These are phyloP conservation scores for Pezicula radicicola DNA, from an alignment of 2,329 filamentous ascomycete genomes.

Conservation along the genomic window DNA sequence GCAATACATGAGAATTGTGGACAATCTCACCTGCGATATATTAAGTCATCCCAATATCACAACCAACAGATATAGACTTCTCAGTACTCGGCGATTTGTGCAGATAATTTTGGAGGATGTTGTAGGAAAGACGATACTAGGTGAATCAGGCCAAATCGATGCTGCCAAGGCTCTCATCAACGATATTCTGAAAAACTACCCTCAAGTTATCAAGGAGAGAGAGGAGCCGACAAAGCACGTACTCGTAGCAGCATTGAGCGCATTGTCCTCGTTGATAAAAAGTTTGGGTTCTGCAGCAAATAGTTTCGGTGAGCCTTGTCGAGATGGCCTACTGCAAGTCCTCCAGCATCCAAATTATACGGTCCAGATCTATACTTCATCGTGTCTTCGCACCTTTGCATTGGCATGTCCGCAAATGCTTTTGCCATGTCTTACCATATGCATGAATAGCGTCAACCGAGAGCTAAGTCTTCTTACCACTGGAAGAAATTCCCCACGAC, in stretches of 20 bases:
- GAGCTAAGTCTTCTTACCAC: constrained; percentile 77
- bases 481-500: constrained; percentile 73
- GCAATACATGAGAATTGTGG: constrained; percentile 77
- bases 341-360: constrained; percentile 94
- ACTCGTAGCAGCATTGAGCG: constrained; percentile 74
- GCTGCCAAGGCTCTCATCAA: constrained; percentile 82
- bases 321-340: constrained; percentile 85
- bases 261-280: constrained; percentile 73
- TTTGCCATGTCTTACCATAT: constrained; percentile 86
- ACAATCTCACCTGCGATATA: constrained; percentile 77
- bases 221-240: constrained; percentile 87
- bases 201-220: constrained; percentile 81
- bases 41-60: constrained; percentile 72
- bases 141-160: constrained; percentile 83
- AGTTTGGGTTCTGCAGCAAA: constrained; percentile 81
- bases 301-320: constrained; percentile 74
- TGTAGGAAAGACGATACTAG: constrained; percentile 76
- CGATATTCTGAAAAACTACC: constrained; percentile 89
- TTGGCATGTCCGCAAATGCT: constrained; percentile 90
- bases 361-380: constrained; percentile 85
- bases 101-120: constrained; percentile 81
- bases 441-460: constrained; percentile 90
- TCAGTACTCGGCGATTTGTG: constrained; percentile 82
- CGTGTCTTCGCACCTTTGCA: constrained; percentile 83
- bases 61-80: constrained; percentile 82